Percentiles rank a stretch among this genome's conserved stretches.
These are phyloP conservation scores for Termitomyces sp. DNA, from an alignment of 768 basidiomycete genomes.

Conservation along the genomic window DNA sequence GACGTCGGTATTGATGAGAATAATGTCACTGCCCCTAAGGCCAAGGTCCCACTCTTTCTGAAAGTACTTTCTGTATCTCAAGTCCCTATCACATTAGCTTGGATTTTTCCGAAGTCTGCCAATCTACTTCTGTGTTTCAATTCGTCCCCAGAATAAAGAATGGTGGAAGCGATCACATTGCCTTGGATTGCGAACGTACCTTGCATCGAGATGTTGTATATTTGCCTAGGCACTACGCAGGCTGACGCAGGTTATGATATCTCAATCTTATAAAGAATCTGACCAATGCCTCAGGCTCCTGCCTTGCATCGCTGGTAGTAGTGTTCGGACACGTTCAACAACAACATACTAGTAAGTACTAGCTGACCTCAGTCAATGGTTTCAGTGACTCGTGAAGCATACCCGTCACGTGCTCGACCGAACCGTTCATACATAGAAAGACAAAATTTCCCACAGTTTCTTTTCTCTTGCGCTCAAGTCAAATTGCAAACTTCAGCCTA, in stretches of 20 bases:
- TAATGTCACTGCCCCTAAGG: conserved; percentile 5
- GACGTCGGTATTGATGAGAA: background rate
- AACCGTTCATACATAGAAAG: background rate
- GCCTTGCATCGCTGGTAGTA: background rate
- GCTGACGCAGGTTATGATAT: conserved; percentile 10
- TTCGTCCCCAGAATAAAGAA: conserved; percentile 21
- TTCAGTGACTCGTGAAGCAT: too few relatives aligned
- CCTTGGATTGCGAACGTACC: too few relatives aligned
- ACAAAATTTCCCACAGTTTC: background rate
- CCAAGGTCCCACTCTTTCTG: conserved; percentile 16
- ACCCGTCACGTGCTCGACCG: background rate
- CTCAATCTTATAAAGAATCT: conserved; percentile 17
- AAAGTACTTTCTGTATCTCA: too few relatives aligned
- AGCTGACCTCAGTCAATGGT: too few relatives aligned
- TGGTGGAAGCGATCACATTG: conserved; percentile 16
- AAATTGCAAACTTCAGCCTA: conserved; percentile 32
- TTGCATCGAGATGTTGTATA: conserved; percentile 1
- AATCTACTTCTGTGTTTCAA: conserved; percentile 17
- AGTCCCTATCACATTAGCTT: too few relatives aligned
- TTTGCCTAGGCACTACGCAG: background rate
- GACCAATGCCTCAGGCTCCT: conserved; percentile 3
- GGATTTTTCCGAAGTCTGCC: too few relatives aligned
- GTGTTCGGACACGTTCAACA: background rate
- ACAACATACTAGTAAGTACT: too few relatives aligned
- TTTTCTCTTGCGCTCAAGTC: conserved; percentile 37